Conservation (phyloP, 2,329 filamentous ascomycete genomes). For the Cadophora luteo-olivacea region DNA sequence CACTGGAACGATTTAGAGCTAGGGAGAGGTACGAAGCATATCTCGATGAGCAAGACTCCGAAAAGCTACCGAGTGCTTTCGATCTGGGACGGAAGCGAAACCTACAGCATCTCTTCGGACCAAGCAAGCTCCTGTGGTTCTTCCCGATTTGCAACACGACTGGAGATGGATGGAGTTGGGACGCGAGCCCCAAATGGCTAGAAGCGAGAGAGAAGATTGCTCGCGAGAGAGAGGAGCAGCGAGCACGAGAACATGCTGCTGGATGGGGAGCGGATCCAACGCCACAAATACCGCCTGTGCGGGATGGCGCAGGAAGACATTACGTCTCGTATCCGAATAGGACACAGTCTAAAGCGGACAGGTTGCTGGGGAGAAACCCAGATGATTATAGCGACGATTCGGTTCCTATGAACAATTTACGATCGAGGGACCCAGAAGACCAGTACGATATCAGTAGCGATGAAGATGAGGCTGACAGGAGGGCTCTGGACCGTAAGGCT, state of each 20-base stretch:
- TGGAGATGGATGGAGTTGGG: conserved; percentile 95
- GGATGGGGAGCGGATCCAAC: conserved; percentile 64
- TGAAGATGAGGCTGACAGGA: conserved; percentile 40
- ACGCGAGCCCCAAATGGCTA: conserved; percentile 80
- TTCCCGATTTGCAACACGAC: conserved; percentile 84
- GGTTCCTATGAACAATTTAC: conserved; percentile 42
- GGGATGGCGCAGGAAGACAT: conserved; percentile 41
- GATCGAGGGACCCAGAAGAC: conserved; percentile 36
- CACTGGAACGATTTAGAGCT: conserved; percentile 68
- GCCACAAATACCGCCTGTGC: conserved; percentile 25
- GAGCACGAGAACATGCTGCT: conserved; percentile 67
- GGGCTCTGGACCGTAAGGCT: conserved; percentile 35
- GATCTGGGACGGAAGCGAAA: conserved; percentile 87
- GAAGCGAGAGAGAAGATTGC: conserved; percentile 71
- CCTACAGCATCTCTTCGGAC: conserved; percentile 81
- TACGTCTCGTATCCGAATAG: conserved; percentile 39
- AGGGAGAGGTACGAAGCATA: conserved; percentile 77
- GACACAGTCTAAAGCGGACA: conserved; percentile 45
- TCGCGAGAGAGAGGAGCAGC: conserved; percentile 63
- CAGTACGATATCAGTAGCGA: conserved; percentile 43
- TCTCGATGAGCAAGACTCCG: conserved; percentile 86
- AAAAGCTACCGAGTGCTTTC: conserved; percentile 90
- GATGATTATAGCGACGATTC: conserved; percentile 39
- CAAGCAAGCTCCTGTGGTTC: conserved; percentile 73
- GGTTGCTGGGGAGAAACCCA: conserved; percentile 44